Conservation (phyloP, 306 rosid species). For the Castanopsis chinensis region DNA sequence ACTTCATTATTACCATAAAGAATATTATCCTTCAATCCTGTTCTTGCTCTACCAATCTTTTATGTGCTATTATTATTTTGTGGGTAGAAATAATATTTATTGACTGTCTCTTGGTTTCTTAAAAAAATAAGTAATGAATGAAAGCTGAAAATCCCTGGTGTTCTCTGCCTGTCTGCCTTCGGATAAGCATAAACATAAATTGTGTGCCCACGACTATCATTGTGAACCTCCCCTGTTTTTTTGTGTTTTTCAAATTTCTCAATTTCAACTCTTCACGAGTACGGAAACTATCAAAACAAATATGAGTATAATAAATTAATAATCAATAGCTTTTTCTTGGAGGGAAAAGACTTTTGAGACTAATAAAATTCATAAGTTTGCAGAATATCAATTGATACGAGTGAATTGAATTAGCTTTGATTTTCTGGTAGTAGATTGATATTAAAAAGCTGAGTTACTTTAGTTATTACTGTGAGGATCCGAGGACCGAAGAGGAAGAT, state of each 20-base stretch:
- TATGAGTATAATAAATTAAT: not conserved
- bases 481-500: too few species aligned
- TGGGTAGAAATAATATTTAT: conserved; percentile 19
- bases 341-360: too few species aligned
- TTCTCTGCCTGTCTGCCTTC: not conserved
- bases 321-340: not conserved
- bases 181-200: conserved; percentile 43
- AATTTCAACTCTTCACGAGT: not conserved
- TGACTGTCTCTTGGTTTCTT: conserved; percentile 25
- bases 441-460: too few species aligned
- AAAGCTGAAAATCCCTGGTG: not conserved
- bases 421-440: too few species aligned
- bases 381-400: too few species aligned
- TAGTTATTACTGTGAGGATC: too few species aligned
- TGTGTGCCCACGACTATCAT: not conserved
- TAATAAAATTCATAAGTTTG: too few species aligned
- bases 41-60: not conserved
- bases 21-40: conserved; percentile 22
- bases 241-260: not conserved
- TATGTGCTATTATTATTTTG: not conserved
- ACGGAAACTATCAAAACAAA: not conserved
- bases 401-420: too few species aligned
- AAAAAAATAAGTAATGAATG: not conserved
- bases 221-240: not conserved
- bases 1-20: not conserved